Base-by-base conservation (phyloP, 495 filamentous ascomycete species). In the Hyphodiscus hymeniophilus region DNA sequence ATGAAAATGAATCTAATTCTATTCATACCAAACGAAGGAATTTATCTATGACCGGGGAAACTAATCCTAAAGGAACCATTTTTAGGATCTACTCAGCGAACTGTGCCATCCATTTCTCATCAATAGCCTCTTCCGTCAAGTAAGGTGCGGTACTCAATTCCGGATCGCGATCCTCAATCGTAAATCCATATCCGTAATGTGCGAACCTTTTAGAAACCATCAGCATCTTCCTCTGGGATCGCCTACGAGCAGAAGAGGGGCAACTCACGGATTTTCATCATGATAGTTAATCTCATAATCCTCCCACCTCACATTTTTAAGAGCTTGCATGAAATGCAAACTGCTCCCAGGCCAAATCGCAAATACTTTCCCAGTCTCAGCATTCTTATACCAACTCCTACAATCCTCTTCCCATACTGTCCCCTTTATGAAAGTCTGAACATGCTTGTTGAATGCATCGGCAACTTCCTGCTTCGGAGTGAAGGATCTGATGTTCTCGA, bases 381-480 rank as follows among this genome's bases (percentile, higher is more conserved):
- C 36, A 51, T 40, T 50, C 42, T 69, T 73, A 55, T 71, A 71
- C 55, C 55, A 58, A 2, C 30, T 10, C 11, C 50, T 44, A 26
- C 54, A 52, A 7, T 42, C 36, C 1, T n/a, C 10, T 7, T 17
- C 69, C 62, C 79, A 71, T 2, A 85, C 82, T 3, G 79, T 85
- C 15, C 66, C 68, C 7, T 67, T 66, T 56, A 82, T 82, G 60
- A 80, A 84, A 8, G 69, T 65, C 59, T 84, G 80, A 28, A 68
- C 70, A 61, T 80, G 82, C 28, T 73, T 71, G 38, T 84, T 64
- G 52, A 85, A 86, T 30, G 24, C 15, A 32, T 82, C 79, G 44
- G 84, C 77, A 0, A 78, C 63, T 0, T 80, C 82, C 30, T 63
- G 48, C 33, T 65, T 71, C 2, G 39, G 38, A 18, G 47, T 74